Evolutionary conservation across 202 grass and related monocot genomes (phyloP), one percentile per base, ranked within the genome.

Genomic region (Setaria viridis): DNA sequence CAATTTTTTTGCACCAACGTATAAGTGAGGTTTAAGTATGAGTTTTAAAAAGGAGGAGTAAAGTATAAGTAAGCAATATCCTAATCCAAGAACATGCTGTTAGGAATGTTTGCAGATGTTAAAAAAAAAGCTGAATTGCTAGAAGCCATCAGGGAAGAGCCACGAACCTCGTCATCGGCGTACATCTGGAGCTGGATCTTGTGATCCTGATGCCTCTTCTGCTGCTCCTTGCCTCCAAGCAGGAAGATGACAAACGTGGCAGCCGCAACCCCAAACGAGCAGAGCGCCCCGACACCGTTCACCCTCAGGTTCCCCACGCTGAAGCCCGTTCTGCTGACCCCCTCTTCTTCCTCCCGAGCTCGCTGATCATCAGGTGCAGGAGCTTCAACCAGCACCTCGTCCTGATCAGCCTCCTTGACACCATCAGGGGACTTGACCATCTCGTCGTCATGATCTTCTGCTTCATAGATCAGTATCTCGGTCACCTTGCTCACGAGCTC

Each of bases 201-300:
- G 33, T 81, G 86, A 17, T 79, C 71, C 2, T 72, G 83, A 13
- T 51, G 85, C 82, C 29, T 43, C 63, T 84, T 77, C 39, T 71
- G 79, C 34, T 73, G 47, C 72, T 49, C 80, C 48, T 62, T 81
- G 56, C 90, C 90, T 35, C 91, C 91, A 9, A 95, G 62, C 16
- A 91, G 49, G 33, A 93, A 60, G 84, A 95, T 83, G 78, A 84
- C 91, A 25, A 89, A 73, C 37, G 91, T 93, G 55, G 93, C 91
- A 20, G 87, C 93, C 12, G 88, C 93, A n/a, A 92, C 89, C 76
- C 93, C 93, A 60, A 93, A 80, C 7, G 91, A 95, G 87, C 93
- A 95, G 16, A 95, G 74, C 10, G 93, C 88, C 32, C 93, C 81
- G 19, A 87, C 82, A 7, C 90, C 86, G 0, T 78, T 81, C 82